These are phyloP conservation scores for Penicillium frequentans DNA, from an alignment of 2,329 filamentous ascomycete genomes.

Conservation along the genomic window DNA sequence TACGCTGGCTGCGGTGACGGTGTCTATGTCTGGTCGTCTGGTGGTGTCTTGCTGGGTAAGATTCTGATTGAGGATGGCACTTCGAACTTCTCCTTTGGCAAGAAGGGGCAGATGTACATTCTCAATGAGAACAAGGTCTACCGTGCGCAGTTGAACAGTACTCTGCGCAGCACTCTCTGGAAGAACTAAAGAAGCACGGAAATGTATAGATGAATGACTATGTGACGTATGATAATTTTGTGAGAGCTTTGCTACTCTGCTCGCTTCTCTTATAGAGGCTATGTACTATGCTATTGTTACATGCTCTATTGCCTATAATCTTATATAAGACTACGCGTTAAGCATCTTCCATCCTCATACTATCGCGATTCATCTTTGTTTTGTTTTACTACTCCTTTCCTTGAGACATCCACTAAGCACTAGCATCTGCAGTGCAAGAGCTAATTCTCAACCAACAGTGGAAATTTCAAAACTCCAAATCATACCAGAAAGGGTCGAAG, in stretches of 20 bases:
- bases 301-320: too few relatives aligned
- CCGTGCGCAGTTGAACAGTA: conserved; percentile 37
- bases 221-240: too few relatives aligned
- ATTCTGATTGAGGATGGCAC: conserved; percentile 52
- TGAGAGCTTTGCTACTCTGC: too few relatives aligned
- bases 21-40: conserved; percentile 54
- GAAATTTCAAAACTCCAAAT: neutral
- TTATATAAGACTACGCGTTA: too few relatives aligned
- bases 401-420: too few relatives aligned
- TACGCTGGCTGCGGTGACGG: conserved; percentile 58
- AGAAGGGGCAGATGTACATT: conserved; percentile 39
- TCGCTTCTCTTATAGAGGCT: too few relatives aligned
- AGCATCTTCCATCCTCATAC: too few relatives aligned
- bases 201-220: too few relatives aligned
- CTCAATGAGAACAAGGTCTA: conserved; percentile 51
- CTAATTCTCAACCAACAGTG: too few relatives aligned
- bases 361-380: too few relatives aligned
- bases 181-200: neutral
- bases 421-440: too few relatives aligned
- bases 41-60: conserved; percentile 55
- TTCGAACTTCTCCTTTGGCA: conserved; percentile 54
- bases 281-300: too few relatives aligned
- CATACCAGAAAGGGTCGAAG: neutral
- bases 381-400: neutral
- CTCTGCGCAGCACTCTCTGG: conserved; percentile 17